A percentile compares a stretch with the other conserved stretches of the same genome.
Conservation (phyloP, 1,284 basidiomycete genomes). For the Heterobasidion occidentale region DNA sequence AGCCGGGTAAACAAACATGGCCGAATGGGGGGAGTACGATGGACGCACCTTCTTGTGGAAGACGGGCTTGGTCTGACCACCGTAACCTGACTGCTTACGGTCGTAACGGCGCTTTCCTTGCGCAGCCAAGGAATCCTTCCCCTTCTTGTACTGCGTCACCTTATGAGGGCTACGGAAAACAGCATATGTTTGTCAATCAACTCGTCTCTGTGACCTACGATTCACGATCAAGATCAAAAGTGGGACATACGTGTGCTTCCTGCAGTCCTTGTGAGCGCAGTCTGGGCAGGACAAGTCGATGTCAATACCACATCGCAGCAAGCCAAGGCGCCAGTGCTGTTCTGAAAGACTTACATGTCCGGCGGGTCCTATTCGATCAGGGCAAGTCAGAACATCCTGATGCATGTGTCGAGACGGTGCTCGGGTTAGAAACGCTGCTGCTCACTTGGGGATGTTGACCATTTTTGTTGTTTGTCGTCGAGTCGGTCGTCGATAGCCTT, state of each 20-base stretch:
- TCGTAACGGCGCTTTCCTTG: slow-evolving; percentile 99
- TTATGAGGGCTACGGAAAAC: slow-evolving; percentile 73
- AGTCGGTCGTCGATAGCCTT: neutral
- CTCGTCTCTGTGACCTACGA: neutral
- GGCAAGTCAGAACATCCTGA: neutral
- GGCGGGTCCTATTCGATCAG: slow-evolving; percentile 54
- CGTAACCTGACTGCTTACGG: slow-evolving; percentile 98
- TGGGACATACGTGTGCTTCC: slow-evolving; percentile 87
- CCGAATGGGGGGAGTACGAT: neutral
- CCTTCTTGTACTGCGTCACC: slow-evolving; percentile 98
- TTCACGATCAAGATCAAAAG: neutral
- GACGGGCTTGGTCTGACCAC: slow-evolving; percentile 99
- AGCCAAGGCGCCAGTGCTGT: neutral
- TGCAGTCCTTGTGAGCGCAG: slow-evolving; percentile 99
- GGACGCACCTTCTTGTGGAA: slow-evolving; percentile 94
- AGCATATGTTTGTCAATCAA: neutral
- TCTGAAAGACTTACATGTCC: slow-evolving; percentile 61
- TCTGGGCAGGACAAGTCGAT: slow-evolving; percentile 34
- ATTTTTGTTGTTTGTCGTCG: slow-evolving; percentile 35
- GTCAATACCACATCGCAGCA: neutral
- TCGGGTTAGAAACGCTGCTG: slow-evolving; percentile 12
- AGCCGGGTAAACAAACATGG: no score
- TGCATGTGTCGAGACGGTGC: neutral
- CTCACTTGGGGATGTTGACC: slow-evolving; percentile 91
- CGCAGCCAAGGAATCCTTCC: slow-evolving; percentile 92